A percentile compares a stretch with the other conserved stretches of the same genome.
Evolutionary conservation across 257 asterid genomes (phyloP).

Genomic region (Jaltomata sinuosa): DNA sequence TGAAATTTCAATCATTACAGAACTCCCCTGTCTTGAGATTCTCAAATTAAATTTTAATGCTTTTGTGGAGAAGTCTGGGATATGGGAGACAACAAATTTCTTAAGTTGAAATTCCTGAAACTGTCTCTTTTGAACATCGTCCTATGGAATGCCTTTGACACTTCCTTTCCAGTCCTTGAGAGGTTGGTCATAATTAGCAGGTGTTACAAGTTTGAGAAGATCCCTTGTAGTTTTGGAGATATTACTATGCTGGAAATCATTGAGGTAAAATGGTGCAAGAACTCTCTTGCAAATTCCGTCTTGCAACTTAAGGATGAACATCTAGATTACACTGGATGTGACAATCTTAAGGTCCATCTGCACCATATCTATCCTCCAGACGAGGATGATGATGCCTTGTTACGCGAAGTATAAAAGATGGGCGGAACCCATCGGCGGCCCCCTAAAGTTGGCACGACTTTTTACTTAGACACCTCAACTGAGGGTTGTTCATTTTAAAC

Average conservation of each 20-base stretch:
- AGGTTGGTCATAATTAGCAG: neutral
- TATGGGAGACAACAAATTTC: neutral
- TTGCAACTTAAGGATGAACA: neutral
- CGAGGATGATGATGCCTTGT: too few relatives aligned
- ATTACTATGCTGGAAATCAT: neutral
- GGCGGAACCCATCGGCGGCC: too few relatives aligned
- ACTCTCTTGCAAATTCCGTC: neutral
- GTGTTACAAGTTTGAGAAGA: neutral
- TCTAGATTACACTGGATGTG: neutral
- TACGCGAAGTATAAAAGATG: too few relatives aligned
- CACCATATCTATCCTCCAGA: too few relatives aligned
- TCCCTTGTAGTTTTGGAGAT: neutral
- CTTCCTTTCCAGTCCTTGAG: neutral
- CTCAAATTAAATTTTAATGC: neutral
- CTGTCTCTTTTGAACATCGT: neutral
- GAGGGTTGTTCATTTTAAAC: too few relatives aligned
- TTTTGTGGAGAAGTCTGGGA: neutral
- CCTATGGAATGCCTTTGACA: neutral
- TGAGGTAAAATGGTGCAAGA: neutral
- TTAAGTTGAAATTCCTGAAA: neutral
- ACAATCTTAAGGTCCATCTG: neutral
- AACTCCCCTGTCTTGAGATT: neutral
- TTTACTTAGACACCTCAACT: too few relatives aligned
- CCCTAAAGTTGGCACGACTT: too few relatives aligned
- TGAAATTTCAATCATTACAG: neutral